A percentile compares a stretch with the other conserved stretches of the same genome.
Conservation (phyloP, 2,329 filamentous ascomycete species). For the Colletotrichum truncatum region DNA sequence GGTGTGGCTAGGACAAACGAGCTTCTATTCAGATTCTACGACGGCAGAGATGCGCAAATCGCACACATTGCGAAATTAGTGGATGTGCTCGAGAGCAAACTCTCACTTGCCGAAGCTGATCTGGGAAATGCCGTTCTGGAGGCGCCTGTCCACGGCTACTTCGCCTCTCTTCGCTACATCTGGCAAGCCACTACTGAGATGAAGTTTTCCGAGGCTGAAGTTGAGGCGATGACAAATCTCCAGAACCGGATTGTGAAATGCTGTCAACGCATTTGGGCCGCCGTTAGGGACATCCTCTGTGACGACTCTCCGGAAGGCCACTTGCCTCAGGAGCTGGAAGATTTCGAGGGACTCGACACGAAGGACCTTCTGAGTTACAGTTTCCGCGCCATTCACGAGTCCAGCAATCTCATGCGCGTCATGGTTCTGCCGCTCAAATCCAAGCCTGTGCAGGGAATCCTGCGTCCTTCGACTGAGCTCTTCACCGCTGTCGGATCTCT, state of each 20-base stretch:
- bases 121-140: slow-evolving; percentile 73
- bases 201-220: slow-evolving; percentile 46
- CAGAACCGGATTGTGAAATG: slow-evolving; percentile 66
- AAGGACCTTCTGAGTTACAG: slow-evolving; percentile 95
- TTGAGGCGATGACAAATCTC: slow-evolving; percentile 47
- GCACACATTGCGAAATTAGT: slow-evolving; percentile 67
- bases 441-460: slow-evolving; percentile 49
- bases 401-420: slow-evolving; percentile 78
- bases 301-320: slow-evolving; percentile 95
- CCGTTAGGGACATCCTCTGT: slow-evolving; percentile 82
- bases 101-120: slow-evolving; percentile 69
- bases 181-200: slow-evolving; percentile 60
- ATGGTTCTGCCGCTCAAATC: slow-evolving; percentile 65
- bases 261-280: slow-evolving; percentile 78
- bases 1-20: slow-evolving; percentile 83
- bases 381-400: slow-evolving; percentile 94
- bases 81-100: slow-evolving; percentile 69
- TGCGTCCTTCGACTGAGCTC: slow-evolving; percentile 60
- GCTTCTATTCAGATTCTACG: slow-evolving; percentile 70
- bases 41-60: slow-evolving; percentile 50
- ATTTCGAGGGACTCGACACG: slow-evolving; percentile 76
- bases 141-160: slow-evolving; percentile 74
- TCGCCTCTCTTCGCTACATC: slow-evolving; percentile 70
- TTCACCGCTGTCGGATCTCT: slow-evolving; percentile 76
- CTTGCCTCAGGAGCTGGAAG: slow-evolving; percentile 78